Evolutionary conservation across 2,329 filamentous ascomycete genomes (phyloP), one percentile per base, ranked within the genome.

Genomic region (Triangularia verruculosa): DNA sequence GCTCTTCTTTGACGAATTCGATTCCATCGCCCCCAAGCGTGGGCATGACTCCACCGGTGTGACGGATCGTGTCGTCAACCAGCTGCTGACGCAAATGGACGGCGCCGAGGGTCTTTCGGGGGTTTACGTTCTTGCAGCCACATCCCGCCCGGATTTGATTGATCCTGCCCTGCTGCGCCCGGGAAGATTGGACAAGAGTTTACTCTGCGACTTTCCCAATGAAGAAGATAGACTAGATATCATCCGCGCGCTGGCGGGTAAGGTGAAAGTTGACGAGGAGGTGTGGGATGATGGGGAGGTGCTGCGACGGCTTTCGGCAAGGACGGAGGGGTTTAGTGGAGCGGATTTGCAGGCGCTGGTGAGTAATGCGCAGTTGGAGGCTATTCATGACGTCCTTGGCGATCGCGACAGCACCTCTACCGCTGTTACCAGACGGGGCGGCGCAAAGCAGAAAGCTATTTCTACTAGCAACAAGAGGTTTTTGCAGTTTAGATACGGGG

Each of bases 11-110:
- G 95, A 99, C 73, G 95, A 99, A 75, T 99, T 99, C 73, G 95
- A 99, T 78, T 93, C 91, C 43, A 98, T 99, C 67, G 96, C 96
- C 0, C 95, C 95, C 2, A 99, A 98, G 78, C 86, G 95, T 78
- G 95, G 95, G 0, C 95, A 99, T 74, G 96, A 99, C 75, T 95
- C 90, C 1, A 99, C 95, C 0, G 95, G 96, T 68, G 96, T 99
- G n/a, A 99, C 95, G 0, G 96, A 99, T 76, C 88, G 96, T 39
- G 96, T 99, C 0, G 95, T 99, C 70, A 99, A 99, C 75, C 96
- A 99, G 80, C 87, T 99, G 63, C 84, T 99, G 11, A 99, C 96
- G 0, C 94, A 98, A 76, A 99, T 99, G 95, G 95, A 99, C 72
- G 95, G 95, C 73, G 95, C 95, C 0, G 96, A 99, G 76, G 96